Evolutionary conservation across 352 stramenopile genomes (phyloP), one percentile per base, ranked within the genome.

Genomic region (Aphanomyces astaci): DNA sequence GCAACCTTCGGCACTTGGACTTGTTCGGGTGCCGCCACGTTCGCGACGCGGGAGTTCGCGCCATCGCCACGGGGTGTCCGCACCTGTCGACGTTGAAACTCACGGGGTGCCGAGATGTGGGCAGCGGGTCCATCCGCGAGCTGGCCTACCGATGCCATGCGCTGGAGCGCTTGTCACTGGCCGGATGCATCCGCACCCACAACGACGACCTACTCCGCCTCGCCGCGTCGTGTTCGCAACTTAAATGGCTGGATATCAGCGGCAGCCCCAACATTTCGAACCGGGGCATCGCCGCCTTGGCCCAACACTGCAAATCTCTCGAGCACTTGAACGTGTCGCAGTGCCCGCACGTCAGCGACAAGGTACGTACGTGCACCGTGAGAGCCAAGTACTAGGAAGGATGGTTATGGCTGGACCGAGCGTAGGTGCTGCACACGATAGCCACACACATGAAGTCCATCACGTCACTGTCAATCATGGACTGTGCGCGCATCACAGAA

Each of bases 11-110:
- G 17, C 74, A 87, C 17, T 71, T 98, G 1, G 82, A 97, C 56
- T 76, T 97, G 9, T 90, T 88, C 63, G 88, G 89, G 2, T 97
- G 91, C 66, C 87, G 87, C 15, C 88, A 97, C 64, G 89, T 96
- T 0, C 84, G 93, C 25, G 81, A 94, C 55, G 62, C 73, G 7
- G 89, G 90, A 3, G 70, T 98, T 24, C 82, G 82, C 24, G 85
- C 88, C 0, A 70, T 98, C 13, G 88, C 89, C 0, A 75, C 79
- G 27, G 92, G 92, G 1, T 98, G 90, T 65, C 80, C 78, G 13
- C 64, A 79, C 31, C 75, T 98, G n/a, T 86, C 85, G 31, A 95
- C 86, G 27, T 76, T 98, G 9, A 84, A 84, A 60, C 78, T 97
- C 33, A 95, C 89, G 1, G 89, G 90, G 10, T 98, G 92, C 51